phyloP scores from a whole-genome alignment of 345 rosid species.

The Salix brachista region DNA sequence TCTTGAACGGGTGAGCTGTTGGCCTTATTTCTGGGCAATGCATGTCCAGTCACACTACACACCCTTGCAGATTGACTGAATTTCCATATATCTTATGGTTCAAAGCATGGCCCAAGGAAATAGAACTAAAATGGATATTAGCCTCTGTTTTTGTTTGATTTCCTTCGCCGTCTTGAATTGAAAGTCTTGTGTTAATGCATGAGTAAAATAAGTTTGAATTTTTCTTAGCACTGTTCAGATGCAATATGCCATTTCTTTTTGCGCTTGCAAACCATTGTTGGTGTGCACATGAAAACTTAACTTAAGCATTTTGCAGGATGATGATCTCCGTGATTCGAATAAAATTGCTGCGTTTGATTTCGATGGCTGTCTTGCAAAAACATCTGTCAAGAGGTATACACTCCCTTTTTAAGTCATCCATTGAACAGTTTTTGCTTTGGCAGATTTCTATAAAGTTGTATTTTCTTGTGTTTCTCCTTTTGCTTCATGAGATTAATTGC shows the following conservation, averaged over 20 bases:
- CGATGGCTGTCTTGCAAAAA: conserved; percentile 91
- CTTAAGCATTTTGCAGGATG: conserved; percentile 46
- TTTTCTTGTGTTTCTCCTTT: background rate
- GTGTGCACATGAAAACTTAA: background rate
- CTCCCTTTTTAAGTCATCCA: background rate
- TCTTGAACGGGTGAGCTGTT: conserved; percentile 66
- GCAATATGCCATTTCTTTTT: background rate
- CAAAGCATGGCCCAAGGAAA: background rate
- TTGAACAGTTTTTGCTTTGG: background rate
- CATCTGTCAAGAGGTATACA: conserved; percentile 59
- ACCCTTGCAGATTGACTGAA: background rate
- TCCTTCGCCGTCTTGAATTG: background rate
- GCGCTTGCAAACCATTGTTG: background rate
- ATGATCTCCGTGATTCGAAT: conserved; percentile 65
- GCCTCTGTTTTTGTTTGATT: background rate
- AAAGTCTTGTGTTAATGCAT: background rate
- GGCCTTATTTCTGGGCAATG: background rate
- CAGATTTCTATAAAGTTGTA: background rate
- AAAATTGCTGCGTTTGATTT: conserved; percentile 97
- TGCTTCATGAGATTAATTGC: background rate
- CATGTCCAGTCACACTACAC: background rate
- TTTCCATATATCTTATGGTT: background rate
- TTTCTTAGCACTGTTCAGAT: background rate
- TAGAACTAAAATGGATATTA: background rate
- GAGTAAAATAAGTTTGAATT: background rate